A percentile compares a stretch with the other conserved stretches of the same genome.
Conservation (phyloP, 805 yeast genomes). For the Yarrowia osloensis region DNA sequence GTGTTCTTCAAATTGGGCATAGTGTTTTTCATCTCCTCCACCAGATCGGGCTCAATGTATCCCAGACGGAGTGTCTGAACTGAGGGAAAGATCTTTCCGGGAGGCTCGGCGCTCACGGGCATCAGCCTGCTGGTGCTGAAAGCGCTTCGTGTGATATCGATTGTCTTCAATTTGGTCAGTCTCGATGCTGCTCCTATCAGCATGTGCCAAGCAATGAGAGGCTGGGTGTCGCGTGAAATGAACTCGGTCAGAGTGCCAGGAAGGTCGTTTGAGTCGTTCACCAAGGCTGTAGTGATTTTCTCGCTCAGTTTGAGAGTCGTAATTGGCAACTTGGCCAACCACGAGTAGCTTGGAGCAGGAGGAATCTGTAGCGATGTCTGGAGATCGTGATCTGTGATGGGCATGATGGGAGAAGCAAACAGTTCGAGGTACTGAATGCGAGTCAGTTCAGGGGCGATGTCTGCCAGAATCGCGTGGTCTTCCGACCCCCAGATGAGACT, state of each 20-base stretch:
- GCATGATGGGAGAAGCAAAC: neutral
- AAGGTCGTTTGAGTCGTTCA: neutral
- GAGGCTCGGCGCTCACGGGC: neutral
- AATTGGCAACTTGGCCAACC: neutral
- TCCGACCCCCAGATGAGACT: constrained; percentile 20
- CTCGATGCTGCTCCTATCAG: neutral
- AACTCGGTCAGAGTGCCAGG: neutral
- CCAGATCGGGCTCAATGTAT: neutral
- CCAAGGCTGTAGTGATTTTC: neutral
- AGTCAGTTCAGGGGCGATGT: neutral
- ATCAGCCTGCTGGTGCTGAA: constrained; percentile 10
- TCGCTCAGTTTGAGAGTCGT: neutral
- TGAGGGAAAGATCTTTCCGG: neutral
- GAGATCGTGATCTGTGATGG: neutral
- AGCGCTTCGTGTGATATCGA: neutral
- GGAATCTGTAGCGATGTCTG: constrained; percentile 12
- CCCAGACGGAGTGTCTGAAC: neutral
- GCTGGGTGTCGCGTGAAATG: neutral
- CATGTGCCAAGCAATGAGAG: constrained; percentile 6
- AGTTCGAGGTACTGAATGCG: neutral
- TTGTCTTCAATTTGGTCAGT: neutral
- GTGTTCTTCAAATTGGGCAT: constrained; percentile 9
- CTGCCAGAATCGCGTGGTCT: neutral
- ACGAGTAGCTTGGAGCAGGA: constrained; percentile 15
- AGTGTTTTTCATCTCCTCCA: neutral